Evolutionary conservation across 352 stramenopile species (phyloP).

Genomic region (Globisporangium canariense): DNA sequence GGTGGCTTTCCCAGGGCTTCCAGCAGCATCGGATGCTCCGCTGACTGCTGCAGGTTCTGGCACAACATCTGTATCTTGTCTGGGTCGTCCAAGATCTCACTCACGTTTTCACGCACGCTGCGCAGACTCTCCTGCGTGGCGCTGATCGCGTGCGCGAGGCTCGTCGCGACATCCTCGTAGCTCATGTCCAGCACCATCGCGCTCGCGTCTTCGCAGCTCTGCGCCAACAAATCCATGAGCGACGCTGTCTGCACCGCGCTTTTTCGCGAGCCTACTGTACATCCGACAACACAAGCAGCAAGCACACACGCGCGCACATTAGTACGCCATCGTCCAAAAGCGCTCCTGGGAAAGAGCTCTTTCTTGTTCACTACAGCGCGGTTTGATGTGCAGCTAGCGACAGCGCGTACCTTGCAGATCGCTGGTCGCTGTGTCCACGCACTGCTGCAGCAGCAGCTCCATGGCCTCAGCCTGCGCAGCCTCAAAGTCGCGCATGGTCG

Average conservation of each 20-base stretch:
- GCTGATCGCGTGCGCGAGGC: constrained; percentile 48
- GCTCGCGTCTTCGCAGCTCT: constrained; percentile 61
- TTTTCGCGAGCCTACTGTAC: background rate
- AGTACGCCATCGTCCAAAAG: background rate
- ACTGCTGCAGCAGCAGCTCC: constrained; percentile 60
- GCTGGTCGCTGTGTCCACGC: constrained; percentile 18
- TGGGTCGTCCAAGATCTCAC: constrained; percentile 57
- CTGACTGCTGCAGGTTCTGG: constrained; percentile 48
- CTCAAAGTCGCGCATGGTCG: constrained; percentile 34
- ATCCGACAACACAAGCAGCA: background rate
- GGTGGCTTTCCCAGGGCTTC: background rate
- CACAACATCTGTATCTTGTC: constrained; percentile 57
- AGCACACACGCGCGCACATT: background rate
- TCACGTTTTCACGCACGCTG: constrained; percentile 49
- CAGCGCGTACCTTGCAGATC: constrained; percentile 5
- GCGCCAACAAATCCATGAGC: constrained; percentile 63
- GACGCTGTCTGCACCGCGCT: constrained; percentile 32
- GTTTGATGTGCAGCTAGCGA: background rate
- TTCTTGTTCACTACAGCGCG: too few species aligned
- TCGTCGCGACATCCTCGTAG: constrained; percentile 47
- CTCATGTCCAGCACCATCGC: constrained; percentile 47
- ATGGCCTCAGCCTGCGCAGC: constrained; percentile 48
- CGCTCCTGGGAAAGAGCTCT: background rate
- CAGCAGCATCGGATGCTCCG: constrained; percentile 41
- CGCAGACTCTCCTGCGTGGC: constrained; percentile 65